Evolutionary conservation across 805 yeast genomes (phyloP).

Genomic region (Suhomyces kilbournensis): DNA sequence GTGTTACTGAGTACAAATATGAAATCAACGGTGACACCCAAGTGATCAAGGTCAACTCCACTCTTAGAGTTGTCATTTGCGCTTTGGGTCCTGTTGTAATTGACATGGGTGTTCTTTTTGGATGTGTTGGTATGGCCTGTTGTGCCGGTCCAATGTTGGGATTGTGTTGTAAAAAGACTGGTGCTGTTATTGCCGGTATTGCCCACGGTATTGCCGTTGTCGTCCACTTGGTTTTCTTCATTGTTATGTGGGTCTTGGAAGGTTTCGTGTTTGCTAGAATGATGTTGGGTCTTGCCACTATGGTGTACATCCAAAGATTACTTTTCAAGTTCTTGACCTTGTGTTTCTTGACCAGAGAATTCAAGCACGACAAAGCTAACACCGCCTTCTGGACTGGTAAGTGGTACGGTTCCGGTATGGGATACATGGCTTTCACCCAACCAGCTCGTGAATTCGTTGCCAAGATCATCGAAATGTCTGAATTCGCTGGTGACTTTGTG

Average conservation of each 20-base stretch:
- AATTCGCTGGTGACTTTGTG: conserved; percentile 94
- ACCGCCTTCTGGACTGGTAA: conserved; percentile 99
- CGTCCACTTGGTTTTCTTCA: conserved; percentile 81
- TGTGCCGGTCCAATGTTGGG: conserved; percentile 97
- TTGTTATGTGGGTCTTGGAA: conserved; percentile 95
- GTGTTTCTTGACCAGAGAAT: conserved; percentile 84
- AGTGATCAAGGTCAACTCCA: conserved; percentile 60
- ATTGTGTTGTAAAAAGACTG: conserved; percentile 94
- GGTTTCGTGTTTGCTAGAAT: conserved; percentile 86
- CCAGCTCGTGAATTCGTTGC: conserved; percentile 95
- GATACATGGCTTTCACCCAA: conserved; percentile 91
- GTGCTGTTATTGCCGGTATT: conserved; percentile 90
- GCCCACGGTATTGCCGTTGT: conserved; percentile 95
- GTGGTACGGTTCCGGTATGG: conserved; percentile 95
- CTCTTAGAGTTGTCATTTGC: conserved; percentile 70
- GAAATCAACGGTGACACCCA: conserved; percentile 27
- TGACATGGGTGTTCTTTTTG: conserved; percentile 79
- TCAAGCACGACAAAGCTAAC: conserved; percentile 91
- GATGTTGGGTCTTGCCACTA: conserved; percentile 80
- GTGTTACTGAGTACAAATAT: conserved; percentile 51
- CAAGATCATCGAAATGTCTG: conserved; percentile 88
- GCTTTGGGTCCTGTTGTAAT: conserved; percentile 88
- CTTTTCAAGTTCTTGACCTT: conserved; percentile 82
- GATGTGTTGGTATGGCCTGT: conserved; percentile 82
- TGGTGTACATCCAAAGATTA: conserved; percentile 83